Base-by-base conservation (phyloP, 345 rosid genomes). In the Luvunga scandens region DNA sequence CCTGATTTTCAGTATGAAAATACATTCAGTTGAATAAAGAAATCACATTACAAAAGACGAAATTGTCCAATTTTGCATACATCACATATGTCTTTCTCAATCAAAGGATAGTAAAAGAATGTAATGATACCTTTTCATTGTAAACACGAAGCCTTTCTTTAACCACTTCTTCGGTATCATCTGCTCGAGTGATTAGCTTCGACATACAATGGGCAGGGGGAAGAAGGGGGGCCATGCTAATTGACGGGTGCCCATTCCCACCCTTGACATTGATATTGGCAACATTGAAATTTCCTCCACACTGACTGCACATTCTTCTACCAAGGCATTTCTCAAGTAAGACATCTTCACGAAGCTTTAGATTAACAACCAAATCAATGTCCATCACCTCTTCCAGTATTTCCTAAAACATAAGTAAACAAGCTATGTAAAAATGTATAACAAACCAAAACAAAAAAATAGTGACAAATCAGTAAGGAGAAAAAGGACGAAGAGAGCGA, bases 121-220 rank as follows among this genome's bases (percentile, higher is more conserved):
- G 60, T 27, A 66, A 2, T 1, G 65, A 77, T 91, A 94, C 99
- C 84, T 84, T 84, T 74, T 96, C 97, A 81, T 73, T 81, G 86
- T 96, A 96, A 28, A 94, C 74, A 18, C 93, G 89, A 66, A 92
- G 92, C 67, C 99, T 85, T 75, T 88, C 95, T 85, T 87, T 94
- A 48, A 96, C 98, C 42, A 96, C 98, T 84, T 89, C 92, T 82
- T 94, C 93, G 0, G 97, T 94, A 84, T 96, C 99, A 80, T 96
- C 98, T 2, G 95, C 78, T 36, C 98, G 90, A 60, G 97, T 92
- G 80, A 91, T 81, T 59, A 94, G 98, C 89, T 96, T 94, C 30
- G 90, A 74, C 87, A 83, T 87, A 77, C 99, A 94, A 21, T 90
- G 87, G 66, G 89, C 18, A 5, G 99, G 99, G 57, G 98, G 97